Percentiles rank a stretch among this genome's conserved stretches.
Conservation (phyloP, 345 rosid species). For the Populus pruinosa region DNA sequence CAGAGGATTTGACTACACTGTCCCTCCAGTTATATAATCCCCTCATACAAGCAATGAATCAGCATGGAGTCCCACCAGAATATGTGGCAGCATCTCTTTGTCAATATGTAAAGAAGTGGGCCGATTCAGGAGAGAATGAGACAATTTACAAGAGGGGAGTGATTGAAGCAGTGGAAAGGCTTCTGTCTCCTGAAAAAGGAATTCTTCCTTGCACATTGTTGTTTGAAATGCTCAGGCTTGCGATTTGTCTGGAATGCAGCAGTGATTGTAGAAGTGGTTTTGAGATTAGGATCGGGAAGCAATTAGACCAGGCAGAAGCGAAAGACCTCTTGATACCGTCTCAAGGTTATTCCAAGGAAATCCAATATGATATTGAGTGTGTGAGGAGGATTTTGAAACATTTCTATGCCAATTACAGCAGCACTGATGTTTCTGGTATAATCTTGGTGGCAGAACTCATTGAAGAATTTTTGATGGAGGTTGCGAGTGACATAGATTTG, state of each 20-base stretch:
- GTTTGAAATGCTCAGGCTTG: slow-evolving; percentile 52
- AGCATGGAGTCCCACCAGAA: slow-evolving; percentile 33
- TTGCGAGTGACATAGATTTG: slow-evolving; percentile 57
- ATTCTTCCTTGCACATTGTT: slow-evolving; percentile 51
- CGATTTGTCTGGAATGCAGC: slow-evolving; percentile 48
- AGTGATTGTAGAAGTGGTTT: slow-evolving; percentile 55
- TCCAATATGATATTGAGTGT: slow-evolving; percentile 54
- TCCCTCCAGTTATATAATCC: slow-evolving; percentile 54
- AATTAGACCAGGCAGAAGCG: slow-evolving; percentile 57
- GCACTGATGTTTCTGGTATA: slow-evolving; percentile 25
- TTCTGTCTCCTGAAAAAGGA: slow-evolving; percentile 53
- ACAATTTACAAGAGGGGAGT: slow-evolving; percentile 46
- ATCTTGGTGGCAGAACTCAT: slow-evolving; percentile 54
- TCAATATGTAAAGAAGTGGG: slow-evolving; percentile 48
- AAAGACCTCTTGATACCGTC: slow-evolving; percentile 55
- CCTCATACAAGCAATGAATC: slow-evolving; percentile 34
- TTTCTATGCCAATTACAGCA: slow-evolving; percentile 42
- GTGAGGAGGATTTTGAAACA: slow-evolving; percentile 52
- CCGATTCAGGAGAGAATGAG: slow-evolving; percentile 24
- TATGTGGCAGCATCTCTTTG: slow-evolving; percentile 56
- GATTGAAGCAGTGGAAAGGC: slow-evolving; percentile 61
- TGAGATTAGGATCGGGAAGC: slow-evolving; percentile 70
- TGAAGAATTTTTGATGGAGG: slow-evolving; percentile 59
- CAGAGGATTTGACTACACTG: slow-evolving; percentile 54
- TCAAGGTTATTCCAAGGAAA: slow-evolving; percentile 47